Evolutionary conservation across 139 green algal species (phyloP).

Genomic region (Mesotaenium endlicherianum): DNA sequence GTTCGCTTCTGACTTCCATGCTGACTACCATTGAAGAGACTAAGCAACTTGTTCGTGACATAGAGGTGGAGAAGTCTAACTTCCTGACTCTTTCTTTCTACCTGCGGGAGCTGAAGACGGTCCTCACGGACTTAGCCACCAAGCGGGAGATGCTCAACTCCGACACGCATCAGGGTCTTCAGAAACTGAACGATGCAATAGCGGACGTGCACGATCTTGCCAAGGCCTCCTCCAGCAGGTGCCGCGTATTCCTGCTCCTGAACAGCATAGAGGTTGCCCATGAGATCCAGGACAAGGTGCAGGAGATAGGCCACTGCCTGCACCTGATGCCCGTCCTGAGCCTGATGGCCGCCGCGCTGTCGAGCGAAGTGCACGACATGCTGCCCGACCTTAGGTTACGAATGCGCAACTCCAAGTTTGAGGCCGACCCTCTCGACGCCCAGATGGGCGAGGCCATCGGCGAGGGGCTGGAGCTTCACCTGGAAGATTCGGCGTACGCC

Average conservation of each 20-base stretch:
- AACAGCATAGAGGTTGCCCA: conserved; percentile 21
- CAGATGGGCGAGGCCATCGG: background rate
- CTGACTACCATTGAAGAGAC: conserved; percentile 12
- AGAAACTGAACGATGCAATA: conserved; percentile 9
- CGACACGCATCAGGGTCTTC: background rate
- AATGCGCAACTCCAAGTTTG: conserved; percentile 21
- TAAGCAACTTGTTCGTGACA: background rate
- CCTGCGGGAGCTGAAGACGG: conserved; percentile 17
- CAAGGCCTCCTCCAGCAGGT: background rate
- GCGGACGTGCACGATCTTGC: background rate
- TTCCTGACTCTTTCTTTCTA: conserved; percentile 32
- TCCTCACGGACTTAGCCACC: conserved; percentile 13
- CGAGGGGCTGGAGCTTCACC: background rate
- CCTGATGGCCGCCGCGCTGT: background rate
- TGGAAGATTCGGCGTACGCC: background rate
- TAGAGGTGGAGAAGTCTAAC: conserved; percentile 14
- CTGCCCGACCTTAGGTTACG: conserved; percentile 5
- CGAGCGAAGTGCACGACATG: background rate
- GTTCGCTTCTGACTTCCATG: too few species aligned
- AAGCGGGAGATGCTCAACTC: conserved; percentile 15
- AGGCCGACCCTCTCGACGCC: background rate
- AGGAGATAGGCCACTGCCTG: conserved; percentile 34
- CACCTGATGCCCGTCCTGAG: conserved; percentile 19
- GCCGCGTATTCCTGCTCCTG: conserved; percentile 21
- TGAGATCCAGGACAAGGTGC: conserved; percentile 25